Evolutionary conservation across 257 asterid species (phyloP), one percentile per base, ranked within the genome.

Genomic region (Solanum bukasovii): DNA sequence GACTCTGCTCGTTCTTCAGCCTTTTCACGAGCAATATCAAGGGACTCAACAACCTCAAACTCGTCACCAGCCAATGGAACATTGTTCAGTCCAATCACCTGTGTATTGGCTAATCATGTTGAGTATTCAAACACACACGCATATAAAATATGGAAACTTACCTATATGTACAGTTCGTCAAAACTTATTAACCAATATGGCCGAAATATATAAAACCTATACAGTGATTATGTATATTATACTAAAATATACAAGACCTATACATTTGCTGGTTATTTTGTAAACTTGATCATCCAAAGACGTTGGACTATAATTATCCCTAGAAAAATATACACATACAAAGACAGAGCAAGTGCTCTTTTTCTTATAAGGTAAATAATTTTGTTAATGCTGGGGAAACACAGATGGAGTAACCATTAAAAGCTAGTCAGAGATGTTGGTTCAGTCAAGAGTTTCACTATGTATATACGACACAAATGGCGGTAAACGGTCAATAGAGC

Each of bases 11-110:
- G 92, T 79, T 84, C 83, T 90, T 93, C 95, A 2, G 99, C 99
- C 89, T 89, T 92, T 93, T 93, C 94, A 88, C 99, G 95, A 88
- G 99, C 99, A 88, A 90, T 61, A 90, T 96, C 98, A 83, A 97
- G 99, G 87, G 98, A 93, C 65, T 85, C 91, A 81, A 96, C 98
- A 56, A 96, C 98, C 90, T 97, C 98, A 91, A 97, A 97, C 95
- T 93, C 99, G 88, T 97, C 99, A 78, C 99, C 99, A 68, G 99
- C 99, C 87, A 90, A 91, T 83, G 99, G 99, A 74, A 97, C 99
- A 93, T 93, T 94, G 89, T 92, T 93, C 88, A 97, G 89, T 89
- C 99, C 99, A 89, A 93, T 92, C 56, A 96, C 98, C 99, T 97
- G 95, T 84, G 44, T 18, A 49, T 82, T 82, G 70, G 21, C 70